phyloP scores from a whole-genome alignment of 2,329 filamentous ascomycete genomes.

The Alternaria sp. region DNA sequence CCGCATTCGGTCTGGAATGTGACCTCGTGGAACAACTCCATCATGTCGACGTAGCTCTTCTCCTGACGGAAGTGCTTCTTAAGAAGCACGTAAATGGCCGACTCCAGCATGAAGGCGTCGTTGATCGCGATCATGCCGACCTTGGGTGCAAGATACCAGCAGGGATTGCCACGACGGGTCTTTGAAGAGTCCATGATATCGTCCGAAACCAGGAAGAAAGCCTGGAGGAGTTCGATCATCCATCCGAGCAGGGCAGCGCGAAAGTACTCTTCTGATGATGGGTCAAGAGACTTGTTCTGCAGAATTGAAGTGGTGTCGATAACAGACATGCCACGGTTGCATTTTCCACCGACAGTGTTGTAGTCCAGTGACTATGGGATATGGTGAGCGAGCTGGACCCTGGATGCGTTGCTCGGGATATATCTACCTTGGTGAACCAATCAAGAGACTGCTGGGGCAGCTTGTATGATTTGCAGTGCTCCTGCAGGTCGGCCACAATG shows the following conservation, averaged over 20 bases:
- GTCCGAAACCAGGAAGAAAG: slow-evolving; percentile 97
- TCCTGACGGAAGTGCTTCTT: slow-evolving; percentile 93
- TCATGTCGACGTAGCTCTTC: slow-evolving; percentile 84
- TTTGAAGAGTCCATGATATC: slow-evolving; percentile 98
- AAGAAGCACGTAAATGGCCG: slow-evolving; percentile 85
- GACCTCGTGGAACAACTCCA: slow-evolving; percentile 96
- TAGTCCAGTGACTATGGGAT: slow-evolving; percentile 72
- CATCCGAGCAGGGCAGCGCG: slow-evolving; percentile 87
- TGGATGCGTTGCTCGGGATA: slow-evolving; percentile 1
- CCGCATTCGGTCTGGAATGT: slow-evolving; percentile 95
- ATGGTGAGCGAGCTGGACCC: slow-evolving; percentile 21
- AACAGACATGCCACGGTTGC: slow-evolving; percentile 98
- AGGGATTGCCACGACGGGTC: slow-evolving; percentile 90
- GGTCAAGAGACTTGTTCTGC: slow-evolving; percentile 71
- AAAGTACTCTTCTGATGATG: slow-evolving; percentile 79
- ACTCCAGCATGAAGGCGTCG: slow-evolving; percentile 95
- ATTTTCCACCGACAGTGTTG: slow-evolving; percentile 94
- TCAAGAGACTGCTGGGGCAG: slow-evolving; percentile 79
- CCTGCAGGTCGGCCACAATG: slow-evolving; percentile 81
- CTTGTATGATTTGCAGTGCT: slow-evolving; percentile 80
- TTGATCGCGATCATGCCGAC: slow-evolving; percentile 98
- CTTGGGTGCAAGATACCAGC: slow-evolving; percentile 90
- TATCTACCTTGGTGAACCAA: slow-evolving; percentile 82
- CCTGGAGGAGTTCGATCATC: slow-evolving; percentile 97
- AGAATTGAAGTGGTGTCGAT: slow-evolving; percentile 88